phyloP scores from a whole-genome alignment of 2,329 filamentous ascomycete genomes.

The Trichoderma guizhouense region DNA sequence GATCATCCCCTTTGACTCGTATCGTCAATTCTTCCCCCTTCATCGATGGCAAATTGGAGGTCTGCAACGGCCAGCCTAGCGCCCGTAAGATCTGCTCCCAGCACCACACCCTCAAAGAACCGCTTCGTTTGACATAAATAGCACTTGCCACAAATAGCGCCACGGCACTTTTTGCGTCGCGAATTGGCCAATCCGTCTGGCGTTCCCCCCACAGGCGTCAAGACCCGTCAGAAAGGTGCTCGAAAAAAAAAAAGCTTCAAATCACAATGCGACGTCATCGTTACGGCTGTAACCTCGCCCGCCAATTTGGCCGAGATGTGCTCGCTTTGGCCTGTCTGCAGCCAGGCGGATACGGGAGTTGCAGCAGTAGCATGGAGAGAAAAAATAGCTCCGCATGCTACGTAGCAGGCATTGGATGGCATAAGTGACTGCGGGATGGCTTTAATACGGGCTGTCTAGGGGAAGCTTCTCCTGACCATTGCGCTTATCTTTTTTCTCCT shows the following conservation, averaged over 20 bases:
- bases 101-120: neutral
- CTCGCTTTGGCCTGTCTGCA: slow-evolving; percentile 1
- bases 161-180: neutral
- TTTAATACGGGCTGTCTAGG: neutral
- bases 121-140: slow-evolving; percentile 11
- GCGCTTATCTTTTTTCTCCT: neutral
- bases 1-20: neutral
- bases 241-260: neutral
- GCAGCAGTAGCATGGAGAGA: neutral
- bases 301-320: slow-evolving; percentile 15
- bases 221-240: slow-evolving; percentile 2
- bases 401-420: slow-evolving; percentile 7
- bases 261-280: slow-evolving; percentile 16
- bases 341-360: slow-evolving; percentile 12
- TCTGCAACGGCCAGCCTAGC: neutral
- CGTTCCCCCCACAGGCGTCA: neutral
- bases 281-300: slow-evolving; percentile 10
- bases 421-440: neutral
- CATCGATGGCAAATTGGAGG: neutral
- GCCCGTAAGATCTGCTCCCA: neutral
- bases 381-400: neutral
- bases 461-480: slow-evolving; percentile 13
- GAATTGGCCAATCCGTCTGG: slow-evolving; percentile 15
- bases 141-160: neutral
- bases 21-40: neutral